Evolutionary conservation across 2,329 filamentous ascomycete species (phyloP), one percentile per base, ranked within the genome.

Genomic region (Catunica adiposa): DNA sequence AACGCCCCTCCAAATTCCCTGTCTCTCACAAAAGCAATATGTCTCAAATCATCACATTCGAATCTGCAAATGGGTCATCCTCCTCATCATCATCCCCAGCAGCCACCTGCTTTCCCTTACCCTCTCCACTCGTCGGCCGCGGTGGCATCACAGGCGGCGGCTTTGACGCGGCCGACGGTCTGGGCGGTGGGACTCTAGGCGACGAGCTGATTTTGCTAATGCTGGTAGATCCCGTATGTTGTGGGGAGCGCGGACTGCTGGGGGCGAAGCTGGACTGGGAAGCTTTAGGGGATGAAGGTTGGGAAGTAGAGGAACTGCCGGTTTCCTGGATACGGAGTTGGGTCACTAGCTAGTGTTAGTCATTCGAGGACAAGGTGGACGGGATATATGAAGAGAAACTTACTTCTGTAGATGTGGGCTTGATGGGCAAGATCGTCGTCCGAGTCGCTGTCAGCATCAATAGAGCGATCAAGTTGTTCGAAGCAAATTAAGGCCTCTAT

Each of bases 401-500:
- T 71, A 80, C 78, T 79, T 61, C 77, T 72, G 62, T 82, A 84
- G 22, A 79, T 70, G 62, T 81, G 78, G 37, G 81, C 79, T 66
- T 83, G 80, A 63, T 84, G 79, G 47, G 82, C 79, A 42, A 79
- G 66, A 62, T 79, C 84, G 59, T 83, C 80, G 57, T 84, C 81
- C 1, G 80, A 83, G 66, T 85, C 81, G 61, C 80, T 83, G 64
- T 85, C 82, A 4, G 81, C 80, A 61, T 88, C 84, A 60, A 90
- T 85, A 51, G 86, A 89, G 59, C 83, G 82, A 65, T 98, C 90
- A 60, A 97, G 79, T 62, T 96, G 86, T 68, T 97, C 90, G 64
- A 89, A 98, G 0, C 89, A 86, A 79, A 94, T 95, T 57, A 98
- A 75, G 1, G 89, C 88, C 59, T 84, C 84, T 42, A 97, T 86